Evolutionary conservation across 768 basidiomycete species (phyloP).

Genomic region (Boletus insuetus): DNA sequence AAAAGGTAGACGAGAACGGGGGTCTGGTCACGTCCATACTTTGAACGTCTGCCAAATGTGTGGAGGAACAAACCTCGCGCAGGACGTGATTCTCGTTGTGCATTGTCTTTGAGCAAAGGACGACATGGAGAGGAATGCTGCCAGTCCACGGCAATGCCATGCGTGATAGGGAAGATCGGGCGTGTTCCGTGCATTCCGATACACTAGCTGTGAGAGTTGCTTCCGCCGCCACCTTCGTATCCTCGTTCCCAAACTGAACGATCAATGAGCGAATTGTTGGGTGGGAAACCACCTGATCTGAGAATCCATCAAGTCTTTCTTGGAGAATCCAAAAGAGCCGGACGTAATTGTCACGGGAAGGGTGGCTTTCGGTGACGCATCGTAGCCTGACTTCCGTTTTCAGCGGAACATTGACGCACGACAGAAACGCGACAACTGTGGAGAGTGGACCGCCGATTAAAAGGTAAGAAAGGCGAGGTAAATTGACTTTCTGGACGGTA

Average conservation of each 20-base stretch:
- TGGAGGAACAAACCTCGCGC: not conserved
- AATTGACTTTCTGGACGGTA: not conserved
- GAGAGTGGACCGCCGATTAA: not conserved
- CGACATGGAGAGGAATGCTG: not conserved
- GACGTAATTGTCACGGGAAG: no score
- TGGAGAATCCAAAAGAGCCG: no score
- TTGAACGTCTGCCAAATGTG: not conserved
- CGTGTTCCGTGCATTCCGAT: not conserved
- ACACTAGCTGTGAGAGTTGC: not conserved
- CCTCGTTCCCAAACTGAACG: no score
- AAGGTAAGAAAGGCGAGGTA: conserved; percentile 9
- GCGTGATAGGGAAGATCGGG: rapidly evolving
- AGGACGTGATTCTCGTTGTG: not conserved
- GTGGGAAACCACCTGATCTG: no score
- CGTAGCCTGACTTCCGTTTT: not conserved
- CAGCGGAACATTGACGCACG: conserved; percentile 3
- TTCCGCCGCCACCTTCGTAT: no score
- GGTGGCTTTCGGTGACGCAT: no score
- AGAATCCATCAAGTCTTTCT: no score
- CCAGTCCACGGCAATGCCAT: not conserved
- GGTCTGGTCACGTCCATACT: not conserved
- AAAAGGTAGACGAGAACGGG: not conserved
- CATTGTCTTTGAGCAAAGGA: not conserved
- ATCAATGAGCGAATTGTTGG: no score
- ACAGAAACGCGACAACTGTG: conserved; percentile 1